Conservation (phyloP, 2,329 filamentous ascomycete species). For the Aspergillus bombycis region DNA sequence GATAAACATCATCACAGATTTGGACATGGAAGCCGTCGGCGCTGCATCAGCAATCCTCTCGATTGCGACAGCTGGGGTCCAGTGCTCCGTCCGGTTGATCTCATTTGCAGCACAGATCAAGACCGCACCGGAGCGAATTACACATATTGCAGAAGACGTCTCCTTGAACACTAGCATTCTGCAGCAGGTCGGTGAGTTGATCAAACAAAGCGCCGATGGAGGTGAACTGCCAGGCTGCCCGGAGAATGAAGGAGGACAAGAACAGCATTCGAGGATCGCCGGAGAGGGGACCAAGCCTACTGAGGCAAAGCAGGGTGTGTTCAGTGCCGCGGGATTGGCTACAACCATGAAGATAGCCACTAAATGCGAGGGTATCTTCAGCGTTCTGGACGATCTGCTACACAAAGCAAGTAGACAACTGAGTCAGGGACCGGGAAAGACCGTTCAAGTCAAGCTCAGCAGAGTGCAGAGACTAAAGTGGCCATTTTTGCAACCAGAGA, state of each 20-base stretch:
- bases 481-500: neutral
- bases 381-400: neutral
- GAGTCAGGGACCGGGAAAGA: too few species aligned
- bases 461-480: neutral
- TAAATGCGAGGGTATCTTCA: neutral
- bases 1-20: too few species aligned
- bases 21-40: neutral
- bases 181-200: neutral
- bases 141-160: neutral
- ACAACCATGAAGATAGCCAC: neutral
- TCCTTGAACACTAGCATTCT: neutral
- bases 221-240: too few species aligned
- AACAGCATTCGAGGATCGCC: too few species aligned
- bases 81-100: neutral
- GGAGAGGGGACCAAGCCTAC: neutral
- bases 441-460: neutral
- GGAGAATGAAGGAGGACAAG: too few species aligned
- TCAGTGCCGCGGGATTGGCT: neutral
- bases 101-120: neutral
- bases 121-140: neutral
- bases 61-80: neutral
- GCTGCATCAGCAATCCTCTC: neutral
- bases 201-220: neutral
- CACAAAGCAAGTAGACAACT: neutral
- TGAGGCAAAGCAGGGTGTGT: neutral